Percentiles rank a stretch among this genome's conserved stretches.
These are phyloP conservation scores for Talaromyces thailandensis DNA, from an alignment of 495 filamentous ascomycete species.

Conservation along the genomic window DNA sequence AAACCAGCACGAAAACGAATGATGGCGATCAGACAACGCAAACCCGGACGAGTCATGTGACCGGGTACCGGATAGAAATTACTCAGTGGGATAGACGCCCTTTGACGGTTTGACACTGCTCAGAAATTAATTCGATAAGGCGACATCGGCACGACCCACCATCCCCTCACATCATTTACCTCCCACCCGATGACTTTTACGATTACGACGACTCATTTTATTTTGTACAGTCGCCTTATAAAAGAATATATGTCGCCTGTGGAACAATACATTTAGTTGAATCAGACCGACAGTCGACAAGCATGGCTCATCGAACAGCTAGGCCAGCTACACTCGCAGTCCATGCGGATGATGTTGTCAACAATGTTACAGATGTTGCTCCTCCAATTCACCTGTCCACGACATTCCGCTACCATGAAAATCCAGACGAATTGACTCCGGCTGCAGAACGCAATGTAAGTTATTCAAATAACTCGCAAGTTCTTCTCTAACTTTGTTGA, in stretches of 20 bases:
- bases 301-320: not conserved
- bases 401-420: conserved; percentile 69
- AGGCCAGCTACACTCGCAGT: conserved; percentile 56
- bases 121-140: not conserved
- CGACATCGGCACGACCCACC: conserved; percentile 5
- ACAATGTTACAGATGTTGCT: conserved; percentile 64
- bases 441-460: conserved; percentile 18
- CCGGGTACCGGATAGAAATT: not conserved
- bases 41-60: not conserved
- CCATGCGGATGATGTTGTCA: conserved; percentile 54
- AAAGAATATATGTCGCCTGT: not conserved
- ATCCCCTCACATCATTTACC: not conserved
- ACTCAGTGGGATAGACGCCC: not conserved
- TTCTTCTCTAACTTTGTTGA: not conserved
- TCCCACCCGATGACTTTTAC: not conserved
- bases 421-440: conserved; percentile 54
- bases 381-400: conserved; percentile 82
- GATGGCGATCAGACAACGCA: not conserved
- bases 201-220: not conserved
- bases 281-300: not conserved
- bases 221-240: not conserved
- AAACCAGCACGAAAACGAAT: not conserved
- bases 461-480: not conserved
- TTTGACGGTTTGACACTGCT: not conserved
- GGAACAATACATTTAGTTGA: not conserved